These are phyloP conservation scores for Eutrema japonicum DNA, from an alignment of 345 rosid genomes.

Conservation along the genomic window DNA sequence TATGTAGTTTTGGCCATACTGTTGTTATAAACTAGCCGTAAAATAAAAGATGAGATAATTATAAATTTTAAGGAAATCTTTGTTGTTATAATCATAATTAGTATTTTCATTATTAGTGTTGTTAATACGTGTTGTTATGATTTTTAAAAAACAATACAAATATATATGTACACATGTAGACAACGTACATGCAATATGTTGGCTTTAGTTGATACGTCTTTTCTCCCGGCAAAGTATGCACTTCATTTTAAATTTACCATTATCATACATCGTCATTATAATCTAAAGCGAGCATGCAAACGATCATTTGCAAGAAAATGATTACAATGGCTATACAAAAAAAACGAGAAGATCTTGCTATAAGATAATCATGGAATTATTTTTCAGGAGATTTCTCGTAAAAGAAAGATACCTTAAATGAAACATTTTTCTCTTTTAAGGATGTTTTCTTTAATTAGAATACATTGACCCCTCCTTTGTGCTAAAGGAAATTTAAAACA, in stretches of 20 bases:
- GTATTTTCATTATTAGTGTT: no score
- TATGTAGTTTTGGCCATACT: not conserved
- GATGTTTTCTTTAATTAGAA: constrained; percentile 44
- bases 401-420: constrained; percentile 49
- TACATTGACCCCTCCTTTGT: constrained; percentile 38
- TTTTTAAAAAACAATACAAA: no score
- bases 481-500: constrained; percentile 20
- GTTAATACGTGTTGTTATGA: no score
- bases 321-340: constrained; percentile 21
- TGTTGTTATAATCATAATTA: not conserved
- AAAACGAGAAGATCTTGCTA: constrained; percentile 18
- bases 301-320: constrained; percentile 29
- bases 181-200: no score
- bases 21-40: not conserved
- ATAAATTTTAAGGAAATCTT: not conserved
- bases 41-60: not conserved
- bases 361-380: constrained; percentile 28
- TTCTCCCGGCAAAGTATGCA: not conserved
- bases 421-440: constrained; percentile 46
- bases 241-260: constrained; percentile 3
- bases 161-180: no score
- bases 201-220: constrained; percentile 11
- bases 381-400: constrained; percentile 20
- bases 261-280: constrained; percentile 5
- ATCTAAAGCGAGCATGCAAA: constrained; percentile 39